Conservation (phyloP, 2,329 filamentous ascomycete species). For the Colletotrichum sp. region DNA sequence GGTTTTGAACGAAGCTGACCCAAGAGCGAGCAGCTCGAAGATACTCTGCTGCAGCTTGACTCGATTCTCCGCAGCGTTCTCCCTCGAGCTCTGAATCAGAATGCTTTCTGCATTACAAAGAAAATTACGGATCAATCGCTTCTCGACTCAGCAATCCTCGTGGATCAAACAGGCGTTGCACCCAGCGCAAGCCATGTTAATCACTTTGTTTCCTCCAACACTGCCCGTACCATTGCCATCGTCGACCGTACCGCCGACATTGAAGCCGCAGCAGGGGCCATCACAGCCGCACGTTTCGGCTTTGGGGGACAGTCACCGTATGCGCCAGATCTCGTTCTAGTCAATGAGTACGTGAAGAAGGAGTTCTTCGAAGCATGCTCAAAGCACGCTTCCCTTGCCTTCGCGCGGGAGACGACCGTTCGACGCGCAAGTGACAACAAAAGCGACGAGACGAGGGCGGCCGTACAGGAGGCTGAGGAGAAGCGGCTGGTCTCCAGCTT, state of each 20-base stretch:
- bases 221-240: constrained; percentile 51
- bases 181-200: not conserved
- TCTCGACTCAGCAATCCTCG: constrained; percentile 1
- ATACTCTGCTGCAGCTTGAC: constrained; percentile 9
- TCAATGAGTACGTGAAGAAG: constrained; percentile 67
- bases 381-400: constrained; percentile 31
- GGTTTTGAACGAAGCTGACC: not conserved
- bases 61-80: constrained; percentile 2
- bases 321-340: constrained; percentile 65
- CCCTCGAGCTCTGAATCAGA: constrained; percentile 4
- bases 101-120: constrained; percentile 12
- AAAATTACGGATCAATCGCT: constrained; percentile 1
- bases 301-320: constrained; percentile 64
- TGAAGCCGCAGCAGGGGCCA: constrained; percentile 52
- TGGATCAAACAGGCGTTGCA: constrained; percentile 2
- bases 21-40: not conserved
- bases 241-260: constrained; percentile 66
- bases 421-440: constrained; percentile 22
- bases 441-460: constrained; percentile 24
- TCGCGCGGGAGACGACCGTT: constrained; percentile 29
- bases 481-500: constrained; percentile 22
- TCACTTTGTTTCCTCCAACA: constrained; percentile 21
- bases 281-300: constrained; percentile 58
- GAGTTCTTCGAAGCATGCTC: constrained; percentile 49
- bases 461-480: constrained; percentile 28